These are phyloP conservation scores for Ophiognomonia clavigignenti-juglandacearum DNA, from an alignment of 2,329 filamentous ascomycete species.

Conservation along the genomic window DNA sequence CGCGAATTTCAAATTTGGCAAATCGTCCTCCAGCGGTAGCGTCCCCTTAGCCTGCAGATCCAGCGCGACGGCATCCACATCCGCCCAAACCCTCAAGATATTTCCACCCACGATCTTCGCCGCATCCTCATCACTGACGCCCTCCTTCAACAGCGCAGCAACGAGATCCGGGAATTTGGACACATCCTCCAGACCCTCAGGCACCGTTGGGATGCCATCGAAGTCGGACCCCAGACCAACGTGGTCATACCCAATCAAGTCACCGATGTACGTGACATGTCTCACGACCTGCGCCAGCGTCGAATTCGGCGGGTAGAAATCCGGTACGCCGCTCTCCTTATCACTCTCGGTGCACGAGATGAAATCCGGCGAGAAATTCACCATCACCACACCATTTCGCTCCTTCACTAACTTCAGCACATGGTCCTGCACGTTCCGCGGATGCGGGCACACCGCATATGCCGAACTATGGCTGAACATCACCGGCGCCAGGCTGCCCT, in stretches of 20 bases:
- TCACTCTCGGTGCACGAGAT: constrained; percentile 65
- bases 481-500: constrained; percentile 71
- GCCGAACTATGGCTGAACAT: constrained; percentile 89
- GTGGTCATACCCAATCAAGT: constrained; percentile 78
- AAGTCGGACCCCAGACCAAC: constrained; percentile 89
- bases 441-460: constrained; percentile 76
- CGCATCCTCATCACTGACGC: constrained; percentile 69
- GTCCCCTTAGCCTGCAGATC: constrained; percentile 57
- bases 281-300: constrained; percentile 73
- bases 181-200: constrained; percentile 77
- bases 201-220: constrained; percentile 66
- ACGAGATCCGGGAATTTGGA: constrained; percentile 77
- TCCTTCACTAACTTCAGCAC: constrained; percentile 72
- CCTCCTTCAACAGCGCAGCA: constrained; percentile 66
- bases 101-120: constrained; percentile 76
- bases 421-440: constrained; percentile 84
- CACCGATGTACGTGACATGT: constrained; percentile 79
- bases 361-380: constrained; percentile 83
- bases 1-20: constrained; percentile 22
- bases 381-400: constrained; percentile 76
- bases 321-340: constrained; percentile 60
- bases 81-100: constrained; percentile 76
- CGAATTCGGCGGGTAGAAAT: constrained; percentile 60
- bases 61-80: constrained; percentile 67
- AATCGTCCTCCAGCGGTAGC: constrained; percentile 49